Conservation (phyloP, 176 grass and related monocot species). For the Saccharum spontaneum region DNA sequence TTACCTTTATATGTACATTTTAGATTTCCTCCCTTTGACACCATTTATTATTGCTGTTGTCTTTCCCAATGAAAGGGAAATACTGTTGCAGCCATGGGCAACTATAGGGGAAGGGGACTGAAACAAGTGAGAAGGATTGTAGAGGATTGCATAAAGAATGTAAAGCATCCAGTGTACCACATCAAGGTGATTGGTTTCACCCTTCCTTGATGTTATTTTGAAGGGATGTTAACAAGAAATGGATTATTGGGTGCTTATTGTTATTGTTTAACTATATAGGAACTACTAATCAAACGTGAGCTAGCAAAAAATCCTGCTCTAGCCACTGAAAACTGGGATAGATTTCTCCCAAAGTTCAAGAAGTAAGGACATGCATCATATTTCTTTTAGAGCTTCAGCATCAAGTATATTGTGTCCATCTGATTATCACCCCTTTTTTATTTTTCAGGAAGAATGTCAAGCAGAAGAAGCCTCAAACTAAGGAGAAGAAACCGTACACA, state of each 20-base stretch:
- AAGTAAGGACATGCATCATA: constrained; percentile 63
- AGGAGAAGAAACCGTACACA: constrained; percentile 98
- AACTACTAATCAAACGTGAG: constrained; percentile 92
- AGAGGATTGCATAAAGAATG: constrained; percentile 90
- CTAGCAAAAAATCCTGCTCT: constrained; percentile 89
- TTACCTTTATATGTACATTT: constrained; percentile 12
- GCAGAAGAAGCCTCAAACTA: constrained; percentile 79
- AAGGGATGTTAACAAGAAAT: not conserved
- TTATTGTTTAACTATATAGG: constrained; percentile 46
- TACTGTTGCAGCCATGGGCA: constrained; percentile 88
- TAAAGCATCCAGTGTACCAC: constrained; percentile 93
- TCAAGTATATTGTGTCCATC: not conserved
- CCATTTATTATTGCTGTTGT: constrained; percentile 2
- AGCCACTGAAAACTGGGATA: constrained; percentile 93
- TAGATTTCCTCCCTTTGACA: not conserved
- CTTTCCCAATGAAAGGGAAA: constrained; percentile 67
- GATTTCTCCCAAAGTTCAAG: constrained; percentile 94
- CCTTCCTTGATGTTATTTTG: constrained; percentile 3
- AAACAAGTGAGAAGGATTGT: constrained; percentile 87
- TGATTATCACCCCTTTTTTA: constrained; percentile 3
- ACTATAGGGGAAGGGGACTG: constrained; percentile 85
- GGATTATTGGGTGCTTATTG: constrained; percentile 6
- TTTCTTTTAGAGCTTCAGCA: constrained; percentile 5
- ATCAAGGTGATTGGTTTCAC: constrained; percentile 66
- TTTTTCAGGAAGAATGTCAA: constrained; percentile 92